Evolutionary conservation across 192 early-diverging fungal species (phyloP).

Genomic region (Geranomyces variabilis): DNA sequence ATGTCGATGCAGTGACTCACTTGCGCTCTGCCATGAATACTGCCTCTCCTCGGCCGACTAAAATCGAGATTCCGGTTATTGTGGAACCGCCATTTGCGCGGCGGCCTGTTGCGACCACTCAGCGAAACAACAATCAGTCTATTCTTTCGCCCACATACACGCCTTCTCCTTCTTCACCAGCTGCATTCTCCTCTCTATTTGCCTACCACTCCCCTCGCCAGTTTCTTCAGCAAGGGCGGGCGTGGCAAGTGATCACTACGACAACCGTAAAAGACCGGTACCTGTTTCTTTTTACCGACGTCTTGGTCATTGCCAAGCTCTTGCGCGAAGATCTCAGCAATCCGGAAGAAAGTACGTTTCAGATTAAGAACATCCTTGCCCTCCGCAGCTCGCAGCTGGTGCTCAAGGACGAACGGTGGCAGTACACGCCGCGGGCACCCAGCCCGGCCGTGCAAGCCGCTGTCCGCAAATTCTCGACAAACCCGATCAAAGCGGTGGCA

Average conservation of each 20-base stretch:
- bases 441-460: constrained; percentile 62
- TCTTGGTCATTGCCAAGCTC: constrained; percentile 68
- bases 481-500: constrained; percentile 58
- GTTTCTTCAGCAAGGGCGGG: constrained; percentile 60
- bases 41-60: too few species aligned
- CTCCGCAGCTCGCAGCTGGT: constrained; percentile 26
- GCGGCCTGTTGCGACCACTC: too few species aligned
- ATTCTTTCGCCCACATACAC: too few species aligned
- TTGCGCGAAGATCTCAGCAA: constrained; percentile 54
- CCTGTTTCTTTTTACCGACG: constrained; percentile 68
- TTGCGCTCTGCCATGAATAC: too few species aligned
- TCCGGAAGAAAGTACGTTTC: constrained; percentile 30
- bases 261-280: constrained; percentile 70
- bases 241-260: constrained; percentile 66
- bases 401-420: constrained; percentile 36
- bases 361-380: constrained; percentile 31
- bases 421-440: constrained; percentile 37
- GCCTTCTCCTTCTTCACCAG: too few species aligned
- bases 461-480: constrained; percentile 60
- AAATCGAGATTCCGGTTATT: too few species aligned
- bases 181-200: not conserved
- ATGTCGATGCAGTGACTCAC: too few species aligned
- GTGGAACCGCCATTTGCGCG: too few species aligned
- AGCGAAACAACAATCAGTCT: too few species aligned
- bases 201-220: not conserved